Conservation (phyloP, 352 stramenopile genomes). For the Phytophthora pini region DNA sequence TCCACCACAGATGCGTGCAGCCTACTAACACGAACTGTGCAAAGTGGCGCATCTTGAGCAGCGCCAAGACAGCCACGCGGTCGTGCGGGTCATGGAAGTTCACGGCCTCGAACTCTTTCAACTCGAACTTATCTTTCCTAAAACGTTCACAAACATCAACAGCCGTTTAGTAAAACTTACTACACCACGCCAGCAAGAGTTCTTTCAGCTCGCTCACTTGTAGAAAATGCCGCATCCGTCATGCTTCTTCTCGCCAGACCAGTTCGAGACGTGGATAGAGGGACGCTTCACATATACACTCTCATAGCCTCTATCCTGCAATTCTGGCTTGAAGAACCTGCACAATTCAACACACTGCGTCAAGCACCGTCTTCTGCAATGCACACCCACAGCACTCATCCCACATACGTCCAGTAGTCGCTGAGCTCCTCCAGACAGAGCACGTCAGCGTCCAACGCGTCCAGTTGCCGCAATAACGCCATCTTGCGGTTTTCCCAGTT, state of each 20-base stretch:
- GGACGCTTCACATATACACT: constrained; percentile 88
- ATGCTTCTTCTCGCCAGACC: constrained; percentile 89
- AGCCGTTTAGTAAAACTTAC: constrained; percentile 1
- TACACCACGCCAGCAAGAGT: background rate
- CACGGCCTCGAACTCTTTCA: constrained; percentile 86
- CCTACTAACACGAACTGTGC: constrained; percentile 82
- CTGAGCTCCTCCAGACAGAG: constrained; percentile 88
- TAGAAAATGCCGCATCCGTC: constrained; percentile 91
- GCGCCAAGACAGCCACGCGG: constrained; percentile 81
- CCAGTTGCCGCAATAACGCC: constrained; percentile 74
- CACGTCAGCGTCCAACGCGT: constrained; percentile 80
- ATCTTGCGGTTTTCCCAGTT: constrained; percentile 88
- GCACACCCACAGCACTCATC: background rate
- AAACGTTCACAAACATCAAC: background rate
- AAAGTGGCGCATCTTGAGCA: constrained; percentile 87
- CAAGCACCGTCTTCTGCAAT: background rate
- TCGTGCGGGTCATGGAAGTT: constrained; percentile 90
- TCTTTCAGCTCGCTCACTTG: constrained; percentile 50
- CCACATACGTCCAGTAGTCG: constrained; percentile 88
- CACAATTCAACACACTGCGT: constrained; percentile 1
- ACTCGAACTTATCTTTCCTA: constrained; percentile 86
- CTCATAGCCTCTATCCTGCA: constrained; percentile 80
- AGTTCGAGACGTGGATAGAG: constrained; percentile 86
- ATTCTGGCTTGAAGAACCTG: constrained; percentile 84
- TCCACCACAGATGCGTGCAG: constrained; percentile 90